These are phyloP conservation scores for Suhomyces yuchorum DNA, from an alignment of 1,139 yeast genomes.

Conservation along the genomic window DNA sequence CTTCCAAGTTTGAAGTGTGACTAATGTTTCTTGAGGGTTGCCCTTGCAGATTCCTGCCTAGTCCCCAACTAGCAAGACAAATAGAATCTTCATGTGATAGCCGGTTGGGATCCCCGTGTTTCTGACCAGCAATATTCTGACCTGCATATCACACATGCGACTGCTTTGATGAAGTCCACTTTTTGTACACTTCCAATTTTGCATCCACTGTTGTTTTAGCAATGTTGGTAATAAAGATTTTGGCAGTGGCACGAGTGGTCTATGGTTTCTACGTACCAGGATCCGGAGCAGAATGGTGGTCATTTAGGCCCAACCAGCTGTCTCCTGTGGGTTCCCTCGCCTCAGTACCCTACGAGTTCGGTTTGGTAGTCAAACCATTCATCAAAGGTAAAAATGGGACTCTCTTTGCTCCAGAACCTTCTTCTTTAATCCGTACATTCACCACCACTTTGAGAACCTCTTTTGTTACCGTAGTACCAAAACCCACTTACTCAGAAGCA, in stretches of 20 bases:
- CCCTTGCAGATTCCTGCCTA: too few relatives aligned
- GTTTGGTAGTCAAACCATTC: constrained; percentile 36
- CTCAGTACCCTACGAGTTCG: constrained; percentile 36
- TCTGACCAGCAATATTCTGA: too few relatives aligned
- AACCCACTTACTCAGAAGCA: constrained; percentile 27
- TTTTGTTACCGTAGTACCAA: constrained; percentile 26
- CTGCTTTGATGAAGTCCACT: too few relatives aligned
- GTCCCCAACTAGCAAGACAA: too few relatives aligned
- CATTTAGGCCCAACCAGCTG: constrained; percentile 27
- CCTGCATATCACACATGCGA: too few relatives aligned
- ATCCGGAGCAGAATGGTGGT: constrained; percentile 39
- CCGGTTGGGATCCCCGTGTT: too few relatives aligned
- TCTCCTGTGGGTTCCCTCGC: constrained; percentile 23
- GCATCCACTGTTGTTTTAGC: neutral
- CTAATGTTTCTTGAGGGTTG: too few relatives aligned
- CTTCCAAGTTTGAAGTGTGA: too few relatives aligned
- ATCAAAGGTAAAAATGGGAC: constrained; percentile 20
- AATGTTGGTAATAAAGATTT: constrained; percentile 1
- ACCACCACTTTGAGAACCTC: constrained; percentile 25
- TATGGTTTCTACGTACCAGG: constrained; percentile 31
- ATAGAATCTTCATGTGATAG: too few relatives aligned
- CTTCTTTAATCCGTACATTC: constrained; percentile 19
- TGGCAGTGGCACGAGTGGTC: neutral
- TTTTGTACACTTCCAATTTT: neutral
- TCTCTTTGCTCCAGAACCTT: constrained; percentile 16